Evolutionary conservation across 2,329 filamentous ascomycete genomes (phyloP), one percentile per base, ranked within the genome.

Genomic region (Stachybotrys chlorohalonatus): DNA sequence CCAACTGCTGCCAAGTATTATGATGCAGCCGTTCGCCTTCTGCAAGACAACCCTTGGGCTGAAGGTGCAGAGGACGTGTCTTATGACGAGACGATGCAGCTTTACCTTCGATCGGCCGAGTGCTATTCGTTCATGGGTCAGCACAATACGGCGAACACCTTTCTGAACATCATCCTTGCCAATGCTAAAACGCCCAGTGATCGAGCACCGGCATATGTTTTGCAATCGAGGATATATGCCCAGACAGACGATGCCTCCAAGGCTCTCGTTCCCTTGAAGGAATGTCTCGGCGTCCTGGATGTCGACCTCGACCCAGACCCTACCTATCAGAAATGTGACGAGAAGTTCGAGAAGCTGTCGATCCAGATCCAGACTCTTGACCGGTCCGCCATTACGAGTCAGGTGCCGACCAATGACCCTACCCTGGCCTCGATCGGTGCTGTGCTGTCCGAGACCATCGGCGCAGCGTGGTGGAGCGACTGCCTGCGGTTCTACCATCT

Each of bases 1-100:
- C 84, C 86, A 3, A 94, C 90, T 2, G 90, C 90, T 0, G 81
- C 90, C 7, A 90, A 87, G 67, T 96, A 91, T 64, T 95, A 90
- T 68, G 82, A 80, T 49, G 82, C 84, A 54, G 91, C 90, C 51
- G 79, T 96, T 49, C 77, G 79, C 9, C 77, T 97, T n/a, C 76
- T 97, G 13, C 91, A 95, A 65, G 76, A 86, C 7, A 74, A 89
- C 53, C 85, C 89, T 1, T 97, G 93, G 93, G 76, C 82, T 47
- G 84, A 87, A 32, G 77, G 75, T 7, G 69, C 73, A 13, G 78
- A 82, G 6, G 93, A 96, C 66, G 86, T 88, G 0, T 87, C 84
- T 49, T 96, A 96, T 63, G 85, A 90, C 11, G 93, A 97, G 71
- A 95, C 91, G 0, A 77, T 95, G 58, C 84, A 86, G 58, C 76